Evolutionary conservation across 2,329 filamentous ascomycete genomes (phyloP).

Genomic region (Leptosphaerulina australis): DNA sequence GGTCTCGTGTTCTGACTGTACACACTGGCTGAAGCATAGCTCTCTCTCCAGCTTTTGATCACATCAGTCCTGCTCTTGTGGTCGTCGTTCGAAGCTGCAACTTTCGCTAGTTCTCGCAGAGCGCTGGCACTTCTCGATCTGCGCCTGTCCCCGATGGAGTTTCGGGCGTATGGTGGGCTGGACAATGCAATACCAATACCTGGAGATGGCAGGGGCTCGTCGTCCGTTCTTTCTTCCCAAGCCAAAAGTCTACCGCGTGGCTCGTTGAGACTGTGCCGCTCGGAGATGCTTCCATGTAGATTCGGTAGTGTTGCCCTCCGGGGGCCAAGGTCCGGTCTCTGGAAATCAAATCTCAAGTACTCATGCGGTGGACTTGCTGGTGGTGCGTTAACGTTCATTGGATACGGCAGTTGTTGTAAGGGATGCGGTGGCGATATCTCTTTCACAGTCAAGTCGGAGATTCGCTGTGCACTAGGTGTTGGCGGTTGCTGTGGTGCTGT

Average conservation of each 20-base stretch:
- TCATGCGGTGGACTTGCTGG: constrained; percentile 44
- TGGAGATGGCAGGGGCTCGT: constrained; percentile 35
- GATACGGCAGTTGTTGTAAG: constrained; percentile 46
- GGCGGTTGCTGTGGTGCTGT: constrained; percentile 15
- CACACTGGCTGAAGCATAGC: constrained; percentile 40
- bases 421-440: constrained; percentile 45
- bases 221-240: constrained; percentile 39
- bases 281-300: constrained; percentile 30
- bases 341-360: constrained; percentile 42
- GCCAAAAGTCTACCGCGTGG: constrained; percentile 29
- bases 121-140: constrained; percentile 48
- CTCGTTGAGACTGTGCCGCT: constrained; percentile 40
- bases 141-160: constrained; percentile 34
- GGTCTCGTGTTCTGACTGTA: constrained; percentile 41
- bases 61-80: constrained; percentile 41
- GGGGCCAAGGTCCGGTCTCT: constrained; percentile 30
- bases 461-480: constrained; percentile 32
- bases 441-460: constrained; percentile 44
- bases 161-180: constrained; percentile 31
- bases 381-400: constrained; percentile 51
- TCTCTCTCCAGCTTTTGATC: constrained; percentile 47
- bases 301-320: constrained; percentile 47
- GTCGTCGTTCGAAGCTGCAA: constrained; percentile 29
- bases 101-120: constrained; percentile 41
- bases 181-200: constrained; percentile 47